phyloP scores from a whole-genome alignment of 495 filamentous ascomycete species.

The Beverwykella pulmonaria region DNA sequence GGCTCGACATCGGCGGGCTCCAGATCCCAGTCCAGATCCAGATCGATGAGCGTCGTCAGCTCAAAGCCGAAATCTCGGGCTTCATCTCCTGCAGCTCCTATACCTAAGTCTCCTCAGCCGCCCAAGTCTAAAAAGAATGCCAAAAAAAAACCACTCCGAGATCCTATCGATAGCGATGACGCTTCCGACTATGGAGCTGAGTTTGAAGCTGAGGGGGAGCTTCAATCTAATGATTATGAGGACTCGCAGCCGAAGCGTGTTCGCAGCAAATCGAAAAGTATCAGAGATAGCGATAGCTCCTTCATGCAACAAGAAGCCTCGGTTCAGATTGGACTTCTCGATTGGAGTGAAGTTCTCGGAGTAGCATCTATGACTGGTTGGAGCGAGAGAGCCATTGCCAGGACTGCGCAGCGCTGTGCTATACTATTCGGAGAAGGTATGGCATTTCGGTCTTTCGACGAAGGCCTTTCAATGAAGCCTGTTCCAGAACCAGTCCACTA shows the following conservation, averaged over 20 bases:
- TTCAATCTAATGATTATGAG: background rate
- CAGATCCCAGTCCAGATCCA: background rate
- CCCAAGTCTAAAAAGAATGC: background rate
- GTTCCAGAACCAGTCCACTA: constrained; percentile 19
- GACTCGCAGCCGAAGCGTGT: background rate
- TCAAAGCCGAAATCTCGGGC: background rate
- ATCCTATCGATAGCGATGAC: constrained; percentile 5
- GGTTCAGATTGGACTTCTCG: constrained; percentile 50
- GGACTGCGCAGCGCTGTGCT: constrained; percentile 69
- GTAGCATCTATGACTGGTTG: constrained; percentile 72
- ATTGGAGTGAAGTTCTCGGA: constrained; percentile 81
- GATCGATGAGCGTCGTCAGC: background rate
- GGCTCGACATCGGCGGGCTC: constrained; percentile 1
- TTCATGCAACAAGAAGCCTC: background rate
- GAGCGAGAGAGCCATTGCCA: constrained; percentile 60
- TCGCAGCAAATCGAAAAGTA: background rate
- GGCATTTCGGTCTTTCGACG: constrained; percentile 54
- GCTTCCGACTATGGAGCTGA: constrained; percentile 19
- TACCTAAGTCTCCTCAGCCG: background rate
- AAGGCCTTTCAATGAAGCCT: constrained; percentile 15
- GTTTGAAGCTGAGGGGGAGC: background rate
- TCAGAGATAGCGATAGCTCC: background rate
- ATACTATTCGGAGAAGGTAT: constrained; percentile 70
- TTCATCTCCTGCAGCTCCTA: constrained; percentile 1
- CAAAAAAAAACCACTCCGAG: background rate